Base-by-base conservation (phyloP, 495 filamentous ascomycete genomes). In the Aspergillus campestris region DNA sequence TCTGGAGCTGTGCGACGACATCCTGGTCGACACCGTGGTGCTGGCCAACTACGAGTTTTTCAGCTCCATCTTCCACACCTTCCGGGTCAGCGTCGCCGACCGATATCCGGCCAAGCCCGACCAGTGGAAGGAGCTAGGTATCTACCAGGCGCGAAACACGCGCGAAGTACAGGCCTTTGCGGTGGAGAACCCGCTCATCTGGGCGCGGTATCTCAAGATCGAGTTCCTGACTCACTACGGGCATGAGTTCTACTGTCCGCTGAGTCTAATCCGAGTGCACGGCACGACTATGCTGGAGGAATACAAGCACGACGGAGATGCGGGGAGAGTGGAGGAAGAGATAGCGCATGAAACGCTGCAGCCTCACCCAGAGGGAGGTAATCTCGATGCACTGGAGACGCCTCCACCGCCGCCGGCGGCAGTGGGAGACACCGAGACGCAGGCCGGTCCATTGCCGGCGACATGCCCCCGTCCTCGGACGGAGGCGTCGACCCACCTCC, bases 21-120 rank as follows among this genome's bases (percentile, higher is more conserved):
- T 98, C 42, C 74, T 95, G 35, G 84, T 98, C 43, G 92, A 98
- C 61, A 98, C 92, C 3, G 74, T 98, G 29, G 92, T 95, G 1
- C 75, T 98, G 13, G 91, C 92, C 34, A 98, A 97, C 63, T 98
- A 91, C 61, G 92, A 95, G 64, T 98, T 98, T 71, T 98, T 98
- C 68, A 94, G 87, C 41, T 94, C 87, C 49, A 96, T 95, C 74
- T 87, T 97, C 56, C 84, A 87, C 43, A 84, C 79, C 14, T 94
- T 98, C 61, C 74, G 86, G 13, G 80, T 97, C 42, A 89, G 84
- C 57, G 89, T 95, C 15, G 87, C 89, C 30, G 92, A 96, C 64
- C 80, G 86, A 31, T 96, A 96, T 61, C 92, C 92, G 3, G 84
- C 91, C 28, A 95, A 95, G 61, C 59, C 79, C 38, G 90, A 94